Percentiles rank a stretch among this genome's conserved stretches.
Evolutionary conservation across 2,329 filamentous ascomycete genomes (phyloP).

Genomic region (Fusarium sulawesiense): DNA sequence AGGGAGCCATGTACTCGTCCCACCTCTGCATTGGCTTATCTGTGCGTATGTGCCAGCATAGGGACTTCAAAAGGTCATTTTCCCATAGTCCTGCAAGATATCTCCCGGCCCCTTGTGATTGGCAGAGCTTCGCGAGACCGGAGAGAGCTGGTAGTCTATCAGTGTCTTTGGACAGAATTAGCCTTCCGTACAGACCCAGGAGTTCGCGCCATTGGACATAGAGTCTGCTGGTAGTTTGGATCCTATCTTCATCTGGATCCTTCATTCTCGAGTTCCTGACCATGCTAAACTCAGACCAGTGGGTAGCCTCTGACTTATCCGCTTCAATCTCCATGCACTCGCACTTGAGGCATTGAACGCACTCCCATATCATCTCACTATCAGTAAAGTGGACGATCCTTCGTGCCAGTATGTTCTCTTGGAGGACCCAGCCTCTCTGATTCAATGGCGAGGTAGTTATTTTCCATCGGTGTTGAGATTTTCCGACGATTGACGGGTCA

Average conservation of each 20-base stretch:
- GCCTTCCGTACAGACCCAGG: rapidly evolving
- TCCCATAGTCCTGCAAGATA: not conserved
- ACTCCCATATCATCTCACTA: not conserved
- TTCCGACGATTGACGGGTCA: too few species aligned
- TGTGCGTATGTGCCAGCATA: not conserved
- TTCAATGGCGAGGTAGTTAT: not conserved
- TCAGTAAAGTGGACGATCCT: not conserved
- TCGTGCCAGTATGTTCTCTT: not conserved
- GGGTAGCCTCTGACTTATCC: not conserved
- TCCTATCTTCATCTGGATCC: too few species aligned
- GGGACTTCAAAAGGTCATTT: not conserved
- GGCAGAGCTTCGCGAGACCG: not conserved
- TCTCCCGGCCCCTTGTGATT: not conserved
- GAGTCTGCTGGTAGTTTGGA: too few species aligned
- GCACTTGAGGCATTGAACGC: not conserved
- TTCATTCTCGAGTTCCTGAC: not conserved
- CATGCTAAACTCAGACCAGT: not conserved
- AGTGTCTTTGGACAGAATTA: rapidly evolving
- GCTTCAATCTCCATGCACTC: not conserved
- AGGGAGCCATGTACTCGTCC: not conserved
- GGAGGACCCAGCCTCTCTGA: not conserved
- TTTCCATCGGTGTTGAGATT: not conserved
- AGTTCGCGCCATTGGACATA: not conserved
- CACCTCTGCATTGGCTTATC: not conserved
- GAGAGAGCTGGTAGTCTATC: not conserved